Base-by-base conservation (phyloP, 345 rosid genomes). In the Sapria himalayana region DNA sequence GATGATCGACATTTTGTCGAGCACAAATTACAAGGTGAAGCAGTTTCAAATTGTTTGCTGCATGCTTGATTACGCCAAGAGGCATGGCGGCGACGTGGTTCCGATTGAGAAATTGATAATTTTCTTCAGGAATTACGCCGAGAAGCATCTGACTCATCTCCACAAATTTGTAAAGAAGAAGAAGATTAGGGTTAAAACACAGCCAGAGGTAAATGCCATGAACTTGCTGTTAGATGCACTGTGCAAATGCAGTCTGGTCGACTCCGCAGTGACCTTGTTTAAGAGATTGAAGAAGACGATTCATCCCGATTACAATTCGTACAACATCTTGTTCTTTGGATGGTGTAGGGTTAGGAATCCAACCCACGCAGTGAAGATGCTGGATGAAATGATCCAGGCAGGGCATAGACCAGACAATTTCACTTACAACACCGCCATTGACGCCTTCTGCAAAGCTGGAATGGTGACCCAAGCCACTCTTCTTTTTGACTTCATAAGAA, bases 341-440 rank as follows among this genome's bases (percentile, higher is more conserved):
- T 84, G 93, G 67, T 80, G 92, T 53, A 67, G 95, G 49, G 86
- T 84, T 33, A 79, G 86, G 45, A 69, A 74, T 15, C 95, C 92
- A 0, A 67, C 40, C 21, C 67, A 66, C 49, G 95, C 72, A 33
- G 70, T 77, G 93, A 50, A 22, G 45, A 25, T 72, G 43, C 70
- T 84, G 41, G 92, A 89, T 33, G 86, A 79, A 55, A 89, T 84
- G 99, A 79, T 76, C 25, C 48, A 56, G 42, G 66, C 71, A 41
- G 98, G 98, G 23, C 77, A 61, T 33, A 59, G 66, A 19, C 92
- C 93, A 9, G 86, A 77, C 36, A 71, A 62, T 65, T 84, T 89
- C 54, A 84, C 95, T 0, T 89, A 79, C 16, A 76, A 55, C 49
- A 75, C 99, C 32, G 93, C 93, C 12, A 77, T 89, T 7, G 86